Evolutionary conservation across 345 rosid species (phyloP), one percentile per base, ranked within the genome.

Genomic region (Gossypium sturtianum): DNA sequence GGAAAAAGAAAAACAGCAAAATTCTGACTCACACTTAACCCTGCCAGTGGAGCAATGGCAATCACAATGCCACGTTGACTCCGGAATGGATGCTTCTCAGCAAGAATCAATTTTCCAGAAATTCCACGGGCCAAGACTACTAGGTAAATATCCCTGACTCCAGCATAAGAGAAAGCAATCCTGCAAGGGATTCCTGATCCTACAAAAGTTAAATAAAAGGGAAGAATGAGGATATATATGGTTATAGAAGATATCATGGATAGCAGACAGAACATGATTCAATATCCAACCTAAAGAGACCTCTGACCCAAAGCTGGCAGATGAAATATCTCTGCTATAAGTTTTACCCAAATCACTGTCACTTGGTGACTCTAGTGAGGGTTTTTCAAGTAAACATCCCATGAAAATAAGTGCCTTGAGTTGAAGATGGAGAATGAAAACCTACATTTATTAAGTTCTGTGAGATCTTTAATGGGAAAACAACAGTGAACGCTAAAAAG

Each of bases 51-150:
- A 80, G 92, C 87, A 61, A 84, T 86, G 9, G 88, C 95, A 61
- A 88, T 84, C 45, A 87, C 89, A 38, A 86, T 72, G 17, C 91
- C 91, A 22, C 78, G 75, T 71, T 81, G 91, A 80, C 84, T 83
- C 61, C 84, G 83, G 72, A 87, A 87, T 59, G 95, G 91, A 80
- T 90, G 92, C 71, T 88, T 90, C 86, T 90, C 88, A 7, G 80
- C 87, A 66, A 88, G 90, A 80, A 90, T 83, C 76, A 87, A 74
- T 77, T 83, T 86, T 15, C 95, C 95, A 83, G 80, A 80, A 62
- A 64, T 63, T 53, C 87, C 89, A 10, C 69, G 76, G 47, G 88
- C 80, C 43, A 79, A 75, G 0, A 89, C 86, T 73, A 88, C 75
- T 52, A 86, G 59, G 72, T 81, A 83, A 81, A 87, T 81, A 72